Evolutionary conservation across 257 asterid genomes (phyloP), one percentile per base, ranked within the genome.

Genomic region (Solanum neorickii): DNA sequence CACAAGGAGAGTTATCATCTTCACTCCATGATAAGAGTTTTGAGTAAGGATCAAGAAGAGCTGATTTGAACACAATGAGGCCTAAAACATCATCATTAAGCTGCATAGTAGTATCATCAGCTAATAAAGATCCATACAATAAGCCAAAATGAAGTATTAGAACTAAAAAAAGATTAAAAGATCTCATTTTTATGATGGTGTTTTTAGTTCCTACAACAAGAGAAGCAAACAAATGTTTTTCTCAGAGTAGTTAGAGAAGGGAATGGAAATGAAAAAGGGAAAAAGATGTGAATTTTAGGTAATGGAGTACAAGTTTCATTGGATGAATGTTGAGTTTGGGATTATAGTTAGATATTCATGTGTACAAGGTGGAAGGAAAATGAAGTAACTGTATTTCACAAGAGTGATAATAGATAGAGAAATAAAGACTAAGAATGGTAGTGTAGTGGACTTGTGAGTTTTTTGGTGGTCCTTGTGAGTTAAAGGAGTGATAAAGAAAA

Each of bases 31-130:
- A 93, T 2, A 68, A 88, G 25, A 97, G 93, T 84, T 89, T 65
- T 1, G 86, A 88, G 25, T 44, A 59, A 1, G 98, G 94, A 91
- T 94, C 98, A 4, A 21, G 84, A n/a, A 97, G 29, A 39, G 90
- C 88, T 37, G 98, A 92, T 85, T 97, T 95, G 94, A 97, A 94
- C 52, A 97, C 99, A 80, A 97, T 92, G 91, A 97, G 98, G 86
- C 98, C 99, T 52, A 95, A 80, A 75, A 97, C 96, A 69, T 97
- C 99, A 88, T 97, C 99, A 91, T 94, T 94, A 5, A 97, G 93
- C 49, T 82, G 94, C 42, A 93, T 91, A 74, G 82, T 74, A 1
- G 91, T 56, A 39, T 92, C 93, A 62, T 84, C 93, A 23, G 62
- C 90, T 23, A 16, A 37, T 23, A 20, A 42, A 31, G 87, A 87